Conservation (phyloP, 2,329 filamentous ascomycete species). For the Calonectria henricotiae region DNA sequence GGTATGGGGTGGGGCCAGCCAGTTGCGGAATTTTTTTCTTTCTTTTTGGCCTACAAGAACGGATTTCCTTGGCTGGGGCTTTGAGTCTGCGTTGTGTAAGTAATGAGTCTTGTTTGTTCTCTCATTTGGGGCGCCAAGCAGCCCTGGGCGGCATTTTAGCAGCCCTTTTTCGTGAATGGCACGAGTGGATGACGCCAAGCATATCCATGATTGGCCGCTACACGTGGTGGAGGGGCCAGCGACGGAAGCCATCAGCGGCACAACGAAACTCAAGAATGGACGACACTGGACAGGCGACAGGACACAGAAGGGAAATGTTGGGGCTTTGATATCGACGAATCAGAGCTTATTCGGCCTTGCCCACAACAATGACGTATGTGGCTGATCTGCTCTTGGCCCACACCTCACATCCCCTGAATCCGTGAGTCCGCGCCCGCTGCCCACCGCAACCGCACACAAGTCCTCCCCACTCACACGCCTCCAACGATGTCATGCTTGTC, state of each 20-base stretch:
- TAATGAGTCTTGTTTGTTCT: not conserved
- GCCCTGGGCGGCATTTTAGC: slow-evolving; percentile 12
- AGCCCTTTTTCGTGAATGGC: not conserved
- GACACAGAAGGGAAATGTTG: not conserved
- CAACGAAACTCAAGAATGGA: slow-evolving; percentile 20
- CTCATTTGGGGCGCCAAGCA: not conserved
- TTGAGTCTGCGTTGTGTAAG: not conserved
- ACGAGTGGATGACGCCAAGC: slow-evolving; percentile 5
- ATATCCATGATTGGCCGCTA: slow-evolving; percentile 9
- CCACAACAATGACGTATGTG: slow-evolving; percentile 51
- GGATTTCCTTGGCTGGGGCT: not conserved
- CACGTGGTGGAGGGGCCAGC: slow-evolving; percentile 11
- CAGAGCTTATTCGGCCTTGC: slow-evolving; percentile 40
- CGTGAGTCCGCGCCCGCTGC: slow-evolving; percentile 37
- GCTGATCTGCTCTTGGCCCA: slow-evolving; percentile 40
- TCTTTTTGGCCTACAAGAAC: not conserved
- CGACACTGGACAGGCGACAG: slow-evolving; percentile 3
- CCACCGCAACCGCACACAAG: slow-evolving; percentile 31
- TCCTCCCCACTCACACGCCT: slow-evolving; percentile 28
- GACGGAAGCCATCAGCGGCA: slow-evolving; percentile 16
- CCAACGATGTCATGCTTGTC: slow-evolving; percentile 26
- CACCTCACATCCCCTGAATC: slow-evolving; percentile 44
- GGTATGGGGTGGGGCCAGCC: not conserved
- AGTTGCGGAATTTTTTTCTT: not conserved
- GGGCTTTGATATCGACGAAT: slow-evolving; percentile 40